Base-by-base conservation (phyloP, 805 yeast genomes). In the Teunomyces atbi region DNA sequence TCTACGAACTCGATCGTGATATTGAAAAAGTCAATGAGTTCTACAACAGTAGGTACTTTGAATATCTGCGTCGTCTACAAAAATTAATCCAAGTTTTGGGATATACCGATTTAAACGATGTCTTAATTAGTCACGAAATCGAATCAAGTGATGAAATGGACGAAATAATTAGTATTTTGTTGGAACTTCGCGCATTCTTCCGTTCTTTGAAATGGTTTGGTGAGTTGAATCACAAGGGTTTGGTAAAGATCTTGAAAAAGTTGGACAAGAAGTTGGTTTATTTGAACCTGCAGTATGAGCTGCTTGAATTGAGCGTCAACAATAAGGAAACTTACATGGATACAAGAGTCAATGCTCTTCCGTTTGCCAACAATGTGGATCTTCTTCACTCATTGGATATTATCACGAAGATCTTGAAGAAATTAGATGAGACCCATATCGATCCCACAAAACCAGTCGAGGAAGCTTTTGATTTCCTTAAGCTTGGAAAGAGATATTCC, bases 181-280 rank as follows among this genome's bases (percentile, higher is more conserved):
- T 89, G 18, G 97, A 90, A 62, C 71, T 89, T 45, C 76, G 96
- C 40, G 76, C 85, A 13, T 81, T 82, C 48, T 80, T 86, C 50
- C 76, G 97, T 47, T 90, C 90, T 64, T 73, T 91, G 60, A 90
- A 88, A 63, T 92, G 97, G 96, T 91, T 80, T 63, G 95, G 95
- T 19, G 97, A 92, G 60, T 79, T 91, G 57, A 91, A 91, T 71
- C 88, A 86, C 60, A 82, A 95, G 50, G 98, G 96, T 0, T 87
- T 90, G 56, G 78, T 83, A 45, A 91, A 91, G 69, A 92, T 92
- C 52, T 72, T 92, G 59, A 91, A 91, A 69, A 91, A 91, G 59
- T 74, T 91, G 56, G 97, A 92, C 65, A 92, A 92, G 70, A 89
- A 89, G 62, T 59, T 72, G 55, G 48, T 51, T 6, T 59, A 52